Percentiles rank a stretch among this genome's conserved stretches.
These are phyloP conservation scores for Craterostigma plantagineum DNA, from an alignment of 257 asterid genomes.

Conservation along the genomic window DNA sequence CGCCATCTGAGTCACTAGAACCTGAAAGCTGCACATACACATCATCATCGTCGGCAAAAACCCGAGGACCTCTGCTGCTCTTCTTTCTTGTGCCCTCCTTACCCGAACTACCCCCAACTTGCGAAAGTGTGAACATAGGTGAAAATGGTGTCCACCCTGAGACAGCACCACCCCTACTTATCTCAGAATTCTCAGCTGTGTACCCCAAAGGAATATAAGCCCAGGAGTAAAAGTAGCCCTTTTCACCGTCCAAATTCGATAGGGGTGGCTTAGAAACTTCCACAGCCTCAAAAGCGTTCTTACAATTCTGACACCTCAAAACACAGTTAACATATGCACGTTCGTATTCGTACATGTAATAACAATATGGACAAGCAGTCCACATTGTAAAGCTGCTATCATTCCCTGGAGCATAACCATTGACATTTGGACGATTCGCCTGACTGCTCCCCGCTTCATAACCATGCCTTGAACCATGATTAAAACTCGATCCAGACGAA, in stretches of 20 bases:
- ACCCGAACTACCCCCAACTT: constrained; percentile 5
- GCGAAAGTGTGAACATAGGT: constrained; percentile 41
- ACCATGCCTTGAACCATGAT: constrained; percentile 12
- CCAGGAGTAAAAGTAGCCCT: constrained; percentile 60
- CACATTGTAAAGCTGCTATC: constrained; percentile 23
- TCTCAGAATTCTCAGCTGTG: constrained; percentile 27
- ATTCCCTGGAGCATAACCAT: constrained; percentile 9
- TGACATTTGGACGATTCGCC: neutral
- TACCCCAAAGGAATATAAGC: constrained; percentile 50
- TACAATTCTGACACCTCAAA: constrained; percentile 50
- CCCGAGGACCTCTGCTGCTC: constrained; percentile 18
- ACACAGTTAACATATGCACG: constrained; percentile 28
- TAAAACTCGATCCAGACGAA: constrained; percentile 12
- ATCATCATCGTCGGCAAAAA: constrained; percentile 36
- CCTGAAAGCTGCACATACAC: constrained; percentile 30
- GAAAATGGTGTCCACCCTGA: constrained; percentile 51
- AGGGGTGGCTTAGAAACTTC: constrained; percentile 43
- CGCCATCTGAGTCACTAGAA: constrained; percentile 43
- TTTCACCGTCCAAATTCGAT: constrained; percentile 26
- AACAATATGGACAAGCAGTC: constrained; percentile 79
- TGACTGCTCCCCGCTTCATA: neutral
- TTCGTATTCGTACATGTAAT: constrained; percentile 46
- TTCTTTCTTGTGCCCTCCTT: constrained; percentile 11
- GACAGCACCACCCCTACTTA: constrained; percentile 13
- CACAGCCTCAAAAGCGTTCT: constrained; percentile 48